Evolutionary conservation across 2,329 filamentous ascomycete species (phyloP), one percentile per base, ranked within the genome.

Genomic region (Scedosporium boydii): DNA sequence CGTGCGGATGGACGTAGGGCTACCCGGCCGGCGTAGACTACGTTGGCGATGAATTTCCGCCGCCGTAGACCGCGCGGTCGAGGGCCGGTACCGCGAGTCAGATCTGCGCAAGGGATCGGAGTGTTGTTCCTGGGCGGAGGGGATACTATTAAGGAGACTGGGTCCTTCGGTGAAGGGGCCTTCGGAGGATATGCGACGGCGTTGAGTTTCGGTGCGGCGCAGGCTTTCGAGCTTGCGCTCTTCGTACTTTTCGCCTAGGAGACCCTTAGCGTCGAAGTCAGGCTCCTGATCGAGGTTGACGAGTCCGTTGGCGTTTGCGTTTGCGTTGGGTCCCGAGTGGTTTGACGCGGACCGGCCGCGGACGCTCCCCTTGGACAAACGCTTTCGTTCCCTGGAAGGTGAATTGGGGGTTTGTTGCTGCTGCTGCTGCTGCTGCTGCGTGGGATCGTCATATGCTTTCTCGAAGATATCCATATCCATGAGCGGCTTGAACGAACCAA

Each of bases 401-500:
- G 23, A 21, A 14, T 18, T 5, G 62, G 21, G 55, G 57, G 12
- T 48, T 29, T 14, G 38, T 4, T 23, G 58, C 21, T 27, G 23
- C 23, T 27, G 23, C 55, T 44, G 64, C 26, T 61, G 67, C 41
- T 64, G 58, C 27, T 62, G 64, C 5, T 62, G 64, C 6, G 62
- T 78, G 60, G 79, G 80, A 14, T 81, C 76, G 12, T 80, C 80
- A 1, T 81, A 64, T 7, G 78, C 76, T 68, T 81, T 80, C 63
- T 83, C 79, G 67, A 87, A 85, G 6, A 80, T 78, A 46, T 81
- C 77, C 69, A 86, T 74, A 64, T 91, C 85, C 7, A 92, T 72
- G 3, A 92, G 74, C 0, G 90, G 88, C 66, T 85, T 80, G 72
- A 89, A 89, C 1, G 83, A 81, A 4, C 87, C 88, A 60, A 90